A percentile compares a stretch with the other conserved stretches of the same genome.
phyloP scores from a whole-genome alignment of 129 eudicot species.

The Flaveria linearis region DNA sequence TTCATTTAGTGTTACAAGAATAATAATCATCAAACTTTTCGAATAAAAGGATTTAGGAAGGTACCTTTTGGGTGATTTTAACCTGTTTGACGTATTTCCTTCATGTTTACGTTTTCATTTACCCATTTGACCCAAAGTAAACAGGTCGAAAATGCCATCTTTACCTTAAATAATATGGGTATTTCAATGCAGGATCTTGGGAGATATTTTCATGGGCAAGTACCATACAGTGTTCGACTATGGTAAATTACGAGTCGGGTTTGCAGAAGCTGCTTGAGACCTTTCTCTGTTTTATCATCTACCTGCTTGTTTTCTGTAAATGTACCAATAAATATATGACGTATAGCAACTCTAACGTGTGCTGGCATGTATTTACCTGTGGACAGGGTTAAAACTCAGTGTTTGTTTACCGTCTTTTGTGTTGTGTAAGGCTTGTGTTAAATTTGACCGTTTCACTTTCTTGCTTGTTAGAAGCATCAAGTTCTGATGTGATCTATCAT shows the following conservation, averaged over 20 bases:
- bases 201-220: slow-evolving; percentile 58
- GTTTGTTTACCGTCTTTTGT: not conserved
- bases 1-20: too few relatives aligned
- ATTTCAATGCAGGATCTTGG: slow-evolving; percentile 50
- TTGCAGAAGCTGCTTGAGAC: slow-evolving; percentile 52
- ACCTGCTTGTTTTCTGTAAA: slow-evolving; percentile 24
- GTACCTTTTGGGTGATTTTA: not conserved
- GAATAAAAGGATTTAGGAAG: not conserved
- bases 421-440: not conserved
- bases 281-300: not conserved
- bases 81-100: not conserved
- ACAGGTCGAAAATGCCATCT: not conserved
- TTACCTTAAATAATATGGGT: not conserved
- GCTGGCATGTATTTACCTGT: slow-evolving; percentile 15
- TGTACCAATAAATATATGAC: slow-evolving; percentile 25
- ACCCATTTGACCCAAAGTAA: not conserved
- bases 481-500: too few relatives aligned
- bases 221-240: slow-evolving; percentile 61
- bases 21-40: not conserved
- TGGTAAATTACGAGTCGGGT: slow-evolving; percentile 49
- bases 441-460: not conserved
- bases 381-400: slow-evolving; percentile 9
- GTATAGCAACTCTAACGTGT: not conserved
- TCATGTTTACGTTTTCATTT: not conserved
- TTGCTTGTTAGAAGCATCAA: too few relatives aligned